phyloP scores from a whole-genome alignment of 2,329 filamentous ascomycete species.

The Fusarium tupiense region DNA sequence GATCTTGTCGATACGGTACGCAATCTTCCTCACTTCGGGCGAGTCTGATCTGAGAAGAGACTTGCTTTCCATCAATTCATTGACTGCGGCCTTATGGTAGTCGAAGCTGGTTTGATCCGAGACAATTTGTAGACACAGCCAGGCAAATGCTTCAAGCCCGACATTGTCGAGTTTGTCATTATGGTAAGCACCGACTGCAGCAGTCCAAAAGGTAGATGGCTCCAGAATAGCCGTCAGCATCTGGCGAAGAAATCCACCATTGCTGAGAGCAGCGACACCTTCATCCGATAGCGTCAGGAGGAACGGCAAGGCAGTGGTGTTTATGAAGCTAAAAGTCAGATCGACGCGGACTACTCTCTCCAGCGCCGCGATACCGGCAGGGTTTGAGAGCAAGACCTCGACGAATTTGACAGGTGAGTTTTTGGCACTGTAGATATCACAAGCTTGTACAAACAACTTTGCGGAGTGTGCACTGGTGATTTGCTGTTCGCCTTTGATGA shows the following conservation, averaged over 20 bases:
- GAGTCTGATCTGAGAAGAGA: constrained; percentile 40
- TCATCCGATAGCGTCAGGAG: constrained; percentile 17
- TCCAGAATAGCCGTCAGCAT: constrained; percentile 58
- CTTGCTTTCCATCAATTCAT: constrained; percentile 37
- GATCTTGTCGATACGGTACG: constrained; percentile 53
- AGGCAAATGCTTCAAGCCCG: constrained; percentile 54
- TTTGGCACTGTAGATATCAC: constrained; percentile 10
- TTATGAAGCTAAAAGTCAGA: constrained; percentile 44
- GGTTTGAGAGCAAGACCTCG: constrained; percentile 41
- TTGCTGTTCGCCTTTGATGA: constrained; percentile 29
- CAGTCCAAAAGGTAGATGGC: constrained; percentile 65
- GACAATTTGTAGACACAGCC: constrained; percentile 59
- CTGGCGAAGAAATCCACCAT: constrained; percentile 34
- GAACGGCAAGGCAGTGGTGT: constrained; percentile 20
- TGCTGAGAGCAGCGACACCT: constrained; percentile 26
- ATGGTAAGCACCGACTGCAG: constrained; percentile 50
- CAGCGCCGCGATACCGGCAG: constrained; percentile 35
- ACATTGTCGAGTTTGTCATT: constrained; percentile 45
- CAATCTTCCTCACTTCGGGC: constrained; percentile 40
- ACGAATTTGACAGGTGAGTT: constrained; percentile 37
- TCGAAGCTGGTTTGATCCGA: constrained; percentile 28
- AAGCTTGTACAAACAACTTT: constrained; percentile 43
- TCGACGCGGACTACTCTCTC: constrained; percentile 41
- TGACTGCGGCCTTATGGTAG: constrained; percentile 30
- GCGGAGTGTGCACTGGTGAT: constrained; percentile 33